A percentile compares a stretch with the other conserved stretches of the same genome.
Evolutionary conservation across 192 early-diverging fungal genomes (phyloP).

Genomic region (Geranomyces variabilis): DNA sequence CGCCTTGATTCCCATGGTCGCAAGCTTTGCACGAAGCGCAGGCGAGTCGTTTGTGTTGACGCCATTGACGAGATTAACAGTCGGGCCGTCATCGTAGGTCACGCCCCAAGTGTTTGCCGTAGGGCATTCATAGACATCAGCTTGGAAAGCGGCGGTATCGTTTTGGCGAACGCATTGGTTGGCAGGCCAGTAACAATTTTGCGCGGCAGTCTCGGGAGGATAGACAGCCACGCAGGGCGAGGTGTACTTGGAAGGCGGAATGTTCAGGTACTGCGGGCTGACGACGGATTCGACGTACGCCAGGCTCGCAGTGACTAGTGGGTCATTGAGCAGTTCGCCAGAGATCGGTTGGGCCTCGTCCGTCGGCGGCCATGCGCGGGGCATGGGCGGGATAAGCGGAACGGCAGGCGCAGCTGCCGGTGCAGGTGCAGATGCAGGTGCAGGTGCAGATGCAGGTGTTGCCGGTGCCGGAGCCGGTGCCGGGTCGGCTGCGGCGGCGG

Average conservation of each 20-base stretch:
- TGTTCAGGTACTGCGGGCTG: background rate
- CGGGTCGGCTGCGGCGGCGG: no score
- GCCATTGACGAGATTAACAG: constrained; percentile 25
- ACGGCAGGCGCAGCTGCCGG: background rate
- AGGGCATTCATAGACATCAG: constrained; percentile 26
- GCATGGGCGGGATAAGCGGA: constrained; percentile 13
- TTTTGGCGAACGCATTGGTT: constrained; percentile 25
- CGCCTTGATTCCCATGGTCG: constrained; percentile 2
- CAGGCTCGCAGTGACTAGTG: constrained; percentile 1
- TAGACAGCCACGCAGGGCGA: constrained; percentile 14
- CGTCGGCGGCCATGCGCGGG: constrained; percentile 19
- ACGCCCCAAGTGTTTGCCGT: constrained; percentile 31
- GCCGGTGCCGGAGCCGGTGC: no score
- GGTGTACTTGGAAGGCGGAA: constrained; percentile 17
- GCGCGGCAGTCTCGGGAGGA: background rate
- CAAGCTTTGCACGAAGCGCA: background rate
- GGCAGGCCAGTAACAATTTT: constrained; percentile 36
- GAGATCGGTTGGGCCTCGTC: background rate
- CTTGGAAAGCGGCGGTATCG: constrained; percentile 19
- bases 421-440: no score
- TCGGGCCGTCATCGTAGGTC: constrained; percentile 37
- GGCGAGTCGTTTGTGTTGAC: constrained; percentile 15
- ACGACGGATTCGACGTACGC: constrained; percentile 9
- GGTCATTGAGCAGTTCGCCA: background rate
- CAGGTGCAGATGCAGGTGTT: no score